Base-by-base conservation (phyloP, 2,329 filamentous ascomycete species). In the Tolypocladium ophioglossoides region DNA sequence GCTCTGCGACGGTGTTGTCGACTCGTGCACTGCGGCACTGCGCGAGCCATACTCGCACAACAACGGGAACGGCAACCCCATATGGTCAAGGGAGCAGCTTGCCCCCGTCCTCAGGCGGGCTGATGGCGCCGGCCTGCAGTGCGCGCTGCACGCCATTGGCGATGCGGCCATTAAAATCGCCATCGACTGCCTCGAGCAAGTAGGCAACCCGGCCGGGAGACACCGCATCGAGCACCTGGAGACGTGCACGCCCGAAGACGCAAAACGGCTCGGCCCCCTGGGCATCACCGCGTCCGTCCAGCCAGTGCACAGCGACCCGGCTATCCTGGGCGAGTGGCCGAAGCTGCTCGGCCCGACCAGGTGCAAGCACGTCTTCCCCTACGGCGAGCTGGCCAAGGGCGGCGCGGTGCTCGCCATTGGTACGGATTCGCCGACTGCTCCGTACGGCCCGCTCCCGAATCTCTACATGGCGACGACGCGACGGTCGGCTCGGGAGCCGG, bases 181-280 rank as follows among this genome's bases (percentile, higher is more conserved):
- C 6, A 72, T 85, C 50, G 78, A 85, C 58, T 71, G 73, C 0
- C 70, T 85, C 44, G 44, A 47, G 44, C 24, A 67, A 62, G 59
- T 64, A 66, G 68, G 66, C 1, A 69, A 63, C 56, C 72, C 75
- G 0, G 71, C 69, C 2, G 71, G 74, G 12, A 72, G 83, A 6
- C 82, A 84, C 53, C 75, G 82, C 27, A 81, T 85, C 61, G 82
- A 85, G 66, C 83, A 86, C 61, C 68, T 86, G 8, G 83, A 86
- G 64, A 72, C 85, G 34, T 73, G 80, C 0, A 73, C 73, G 0
- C 73, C 75, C 1, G 71, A 73, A 54, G 82, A 85, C 59, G 82
- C 78, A 1, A 70, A 68, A 20, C 71, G 82, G 1, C 72, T 86
- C 2, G 82, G 80, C 0, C 60, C 68, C 24, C 67, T 82, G 1